Conservation (phyloP, 768 basidiomycete species). For the Rhodosporidiobolus odoratus region DNA sequence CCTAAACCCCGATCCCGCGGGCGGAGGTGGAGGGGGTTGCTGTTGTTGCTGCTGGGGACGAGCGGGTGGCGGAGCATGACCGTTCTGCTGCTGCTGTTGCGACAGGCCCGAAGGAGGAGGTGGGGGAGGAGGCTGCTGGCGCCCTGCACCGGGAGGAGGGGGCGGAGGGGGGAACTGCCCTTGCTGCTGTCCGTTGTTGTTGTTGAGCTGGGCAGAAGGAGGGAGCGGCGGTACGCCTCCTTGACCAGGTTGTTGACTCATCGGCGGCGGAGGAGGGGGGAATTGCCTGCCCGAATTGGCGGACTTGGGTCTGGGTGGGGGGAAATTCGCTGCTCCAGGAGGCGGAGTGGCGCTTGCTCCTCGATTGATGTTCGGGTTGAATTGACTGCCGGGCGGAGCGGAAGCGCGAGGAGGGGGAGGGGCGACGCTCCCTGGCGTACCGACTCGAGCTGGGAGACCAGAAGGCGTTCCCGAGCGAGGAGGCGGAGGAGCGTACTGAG, state of each 20-base stretch:
- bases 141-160: background rate
- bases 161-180: constrained; percentile 24
- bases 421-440: background rate
- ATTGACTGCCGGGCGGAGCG: too few relatives aligned
- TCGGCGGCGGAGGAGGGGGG: background rate
- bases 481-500: background rate
- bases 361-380: too few relatives aligned
- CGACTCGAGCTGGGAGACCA: background rate
- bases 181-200: constrained; percentile 2
- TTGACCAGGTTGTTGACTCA: background rate
- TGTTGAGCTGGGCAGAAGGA: background rate
- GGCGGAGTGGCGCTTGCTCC: too few relatives aligned
- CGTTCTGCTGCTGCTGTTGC: constrained; percentile 3
- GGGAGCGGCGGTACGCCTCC: constrained; percentile 1
- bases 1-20: background rate
- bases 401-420: constrained; percentile 1
- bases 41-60: constrained; percentile 3
- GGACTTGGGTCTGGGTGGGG: too few relatives aligned
- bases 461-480: background rate
- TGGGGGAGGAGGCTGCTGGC: background rate
- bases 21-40: constrained; percentile 3
- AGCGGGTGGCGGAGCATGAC: constrained; percentile 40
- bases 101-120: background rate
- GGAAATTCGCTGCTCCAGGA: too few relatives aligned
- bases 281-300: background rate